Evolutionary conservation across 202 grass and related monocot species (phyloP).

Genomic region (Zoysia matrella): DNA sequence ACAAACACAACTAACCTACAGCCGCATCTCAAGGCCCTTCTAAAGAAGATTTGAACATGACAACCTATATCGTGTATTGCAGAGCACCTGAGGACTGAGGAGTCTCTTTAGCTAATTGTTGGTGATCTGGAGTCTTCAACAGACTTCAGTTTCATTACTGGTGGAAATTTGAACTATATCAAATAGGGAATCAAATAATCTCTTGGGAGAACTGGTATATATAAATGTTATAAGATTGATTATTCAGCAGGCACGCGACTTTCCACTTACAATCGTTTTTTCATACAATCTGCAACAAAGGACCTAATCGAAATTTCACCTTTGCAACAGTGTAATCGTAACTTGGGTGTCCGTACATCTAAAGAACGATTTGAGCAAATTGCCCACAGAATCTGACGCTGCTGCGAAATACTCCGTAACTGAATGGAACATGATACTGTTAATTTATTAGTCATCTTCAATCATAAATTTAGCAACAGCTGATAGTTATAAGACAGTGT

Average conservation of each 20-base stretch:
- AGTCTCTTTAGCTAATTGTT: not conserved
- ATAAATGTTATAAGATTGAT: not conserved
- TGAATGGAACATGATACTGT: too few relatives aligned
- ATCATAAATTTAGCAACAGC: too few relatives aligned
- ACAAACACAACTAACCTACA: slow-evolving; percentile 60
- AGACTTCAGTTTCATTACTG: not conserved
- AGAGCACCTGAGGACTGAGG: not conserved
- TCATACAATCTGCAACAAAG: not conserved
- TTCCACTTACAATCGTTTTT: not conserved
- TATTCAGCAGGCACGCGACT: not conserved
- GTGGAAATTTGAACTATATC: not conserved
- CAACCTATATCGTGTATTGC: too few relatives aligned
- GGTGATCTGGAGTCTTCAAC: not conserved
- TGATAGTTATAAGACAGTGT: too few relatives aligned
- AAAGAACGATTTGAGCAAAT: too few relatives aligned
- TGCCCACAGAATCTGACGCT: too few relatives aligned
- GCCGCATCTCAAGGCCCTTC: slow-evolving; percentile 77
- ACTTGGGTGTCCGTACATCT: too few relatives aligned
- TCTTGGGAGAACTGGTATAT: not conserved
- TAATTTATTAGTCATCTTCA: too few relatives aligned
- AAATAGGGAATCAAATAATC: not conserved
- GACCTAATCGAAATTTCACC: too few relatives aligned
- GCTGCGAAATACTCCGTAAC: too few relatives aligned
- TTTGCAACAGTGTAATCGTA: too few relatives aligned
- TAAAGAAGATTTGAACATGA: slow-evolving; percentile 64